phyloP scores from a whole-genome alignment of 306 rosid genomes.

The Lotus japonicus region DNA sequence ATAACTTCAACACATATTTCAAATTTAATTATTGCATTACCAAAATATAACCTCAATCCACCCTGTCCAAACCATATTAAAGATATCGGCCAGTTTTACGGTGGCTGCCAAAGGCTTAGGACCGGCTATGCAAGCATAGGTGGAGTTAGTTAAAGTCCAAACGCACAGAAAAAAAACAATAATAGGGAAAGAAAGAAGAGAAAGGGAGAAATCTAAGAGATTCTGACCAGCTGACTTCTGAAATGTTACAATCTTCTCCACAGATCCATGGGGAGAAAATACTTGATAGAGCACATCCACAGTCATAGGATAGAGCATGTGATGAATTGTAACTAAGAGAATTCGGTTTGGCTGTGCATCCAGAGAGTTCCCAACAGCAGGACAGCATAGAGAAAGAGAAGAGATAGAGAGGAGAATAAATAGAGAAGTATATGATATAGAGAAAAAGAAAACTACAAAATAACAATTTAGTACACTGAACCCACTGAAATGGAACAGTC shows the following conservation, averaged over 20 bases:
- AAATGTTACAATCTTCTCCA: constrained; percentile 89
- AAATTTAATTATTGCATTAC: constrained; percentile 1
- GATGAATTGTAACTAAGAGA: constrained; percentile 86
- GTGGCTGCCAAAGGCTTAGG: too few relatives aligned
- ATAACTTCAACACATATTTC: neutral
- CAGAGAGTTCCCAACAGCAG: constrained; percentile 52
- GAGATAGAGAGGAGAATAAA: constrained; percentile 67
- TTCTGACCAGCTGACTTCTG: constrained; percentile 98
- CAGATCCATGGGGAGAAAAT: constrained; percentile 83
- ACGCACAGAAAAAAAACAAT: neutral
- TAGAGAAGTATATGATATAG: constrained; percentile 48
- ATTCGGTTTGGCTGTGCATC: constrained; percentile 90
- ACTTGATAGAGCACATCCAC: constrained; percentile 98
- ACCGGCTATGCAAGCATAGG: too few relatives aligned
- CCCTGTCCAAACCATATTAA: neutral
- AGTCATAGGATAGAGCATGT: constrained; percentile 89
- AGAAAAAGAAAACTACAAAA: constrained; percentile 26
- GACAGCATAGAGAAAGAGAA: constrained; percentile 62
- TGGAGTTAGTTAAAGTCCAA: neutral
- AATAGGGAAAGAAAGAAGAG: constrained; percentile 27
- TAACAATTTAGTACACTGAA: constrained; percentile 15
- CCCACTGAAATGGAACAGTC: constrained; percentile 8
- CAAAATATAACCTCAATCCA: constrained; percentile 6
- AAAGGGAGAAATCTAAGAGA: constrained; percentile 53
- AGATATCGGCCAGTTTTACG: too few relatives aligned